A percentile compares a stretch with the other conserved stretches of the same genome.
Evolutionary conservation across 306 rosid species (phyloP).

Genomic region (Delonix regia): DNA sequence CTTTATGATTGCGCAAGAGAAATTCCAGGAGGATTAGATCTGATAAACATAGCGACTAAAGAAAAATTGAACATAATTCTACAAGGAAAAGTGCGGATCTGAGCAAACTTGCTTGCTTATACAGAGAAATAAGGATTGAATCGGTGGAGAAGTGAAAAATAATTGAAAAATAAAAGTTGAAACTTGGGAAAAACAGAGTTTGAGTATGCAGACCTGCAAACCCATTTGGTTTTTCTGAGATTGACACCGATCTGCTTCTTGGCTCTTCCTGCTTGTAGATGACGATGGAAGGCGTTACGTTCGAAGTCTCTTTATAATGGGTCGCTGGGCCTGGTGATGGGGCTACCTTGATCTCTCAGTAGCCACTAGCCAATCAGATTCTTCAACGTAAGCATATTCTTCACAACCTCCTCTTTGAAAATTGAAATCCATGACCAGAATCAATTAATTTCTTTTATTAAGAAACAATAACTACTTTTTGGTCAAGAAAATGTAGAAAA

Average conservation of each 20-base stretch:
- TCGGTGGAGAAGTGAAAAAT: neutral
- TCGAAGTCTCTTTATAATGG: slow-evolving; percentile 32
- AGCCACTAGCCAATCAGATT: slow-evolving; percentile 11
- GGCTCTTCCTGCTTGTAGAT: neutral
- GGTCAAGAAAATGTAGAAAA: no score
- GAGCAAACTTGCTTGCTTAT: neutral
- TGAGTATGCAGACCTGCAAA: slow-evolving; percentile 39
- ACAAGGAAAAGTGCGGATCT: neutral
- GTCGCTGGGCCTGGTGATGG: neutral
- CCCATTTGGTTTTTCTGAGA: slow-evolving; percentile 28
- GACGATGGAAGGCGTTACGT: slow-evolving; percentile 20
- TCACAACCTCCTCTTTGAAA: neutral
- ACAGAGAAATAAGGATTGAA: neutral
- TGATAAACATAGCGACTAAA: neutral
- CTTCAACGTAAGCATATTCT: slow-evolving; percentile 30
- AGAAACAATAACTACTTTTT: neutral
- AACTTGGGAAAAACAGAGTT: neutral
- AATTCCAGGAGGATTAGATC: neutral
- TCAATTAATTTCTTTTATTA: neutral
- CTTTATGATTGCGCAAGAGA: neutral
- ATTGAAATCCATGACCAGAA: neutral
- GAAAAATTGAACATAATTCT: neutral
- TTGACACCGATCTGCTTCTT: neutral
- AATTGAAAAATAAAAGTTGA: neutral
- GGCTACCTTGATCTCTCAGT: neutral